A percentile compares a stretch with the other conserved stretches of the same genome.
Evolutionary conservation across 768 basidiomycete genomes (phyloP).

Genomic region (Rhizopogon roseolus): DNA sequence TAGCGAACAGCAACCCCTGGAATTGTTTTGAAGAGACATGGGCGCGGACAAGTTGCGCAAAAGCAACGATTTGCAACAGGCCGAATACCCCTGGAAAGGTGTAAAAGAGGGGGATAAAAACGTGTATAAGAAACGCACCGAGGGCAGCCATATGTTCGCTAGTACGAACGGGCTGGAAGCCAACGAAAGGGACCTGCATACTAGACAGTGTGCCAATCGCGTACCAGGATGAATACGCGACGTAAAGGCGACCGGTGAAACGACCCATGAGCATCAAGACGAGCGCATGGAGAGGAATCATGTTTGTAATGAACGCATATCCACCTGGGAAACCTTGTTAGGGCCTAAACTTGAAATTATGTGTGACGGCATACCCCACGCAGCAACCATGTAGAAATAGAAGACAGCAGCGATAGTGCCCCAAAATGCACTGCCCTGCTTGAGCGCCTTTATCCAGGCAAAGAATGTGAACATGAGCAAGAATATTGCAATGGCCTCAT

Average conservation of each 20-base stretch:
- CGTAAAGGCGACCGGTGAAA: slow-evolving; percentile 87
- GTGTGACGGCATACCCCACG: slow-evolving; percentile 71
- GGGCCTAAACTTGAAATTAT: background rate
- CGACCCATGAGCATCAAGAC: slow-evolving; percentile 95
- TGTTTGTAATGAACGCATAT: slow-evolving; percentile 99
- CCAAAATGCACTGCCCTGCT: slow-evolving; percentile 88
- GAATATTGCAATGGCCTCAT: slow-evolving; percentile 99
- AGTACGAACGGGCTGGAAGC: slow-evolving; percentile 96
- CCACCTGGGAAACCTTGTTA: slow-evolving; percentile 51
- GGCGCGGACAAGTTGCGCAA: slow-evolving; percentile 82
- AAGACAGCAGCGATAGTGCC: slow-evolving; percentile 90
- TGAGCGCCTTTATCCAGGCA: slow-evolving; percentile 94
- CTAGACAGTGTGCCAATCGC: slow-evolving; percentile 94
- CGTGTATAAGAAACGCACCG: slow-evolving; percentile 41
- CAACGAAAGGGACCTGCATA: slow-evolving; percentile 99
- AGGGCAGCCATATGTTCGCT: slow-evolving; percentile 99
- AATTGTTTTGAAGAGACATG: slow-evolving; percentile 93
- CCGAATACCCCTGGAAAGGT: slow-evolving; percentile 78
- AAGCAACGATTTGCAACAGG: slow-evolving; percentile 92
- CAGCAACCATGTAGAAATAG: slow-evolving; percentile 99
- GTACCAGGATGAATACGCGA: slow-evolving; percentile 97
- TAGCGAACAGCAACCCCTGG: slow-evolving; percentile 68
- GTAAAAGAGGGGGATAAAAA: slow-evolving; percentile 6
- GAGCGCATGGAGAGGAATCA: slow-evolving; percentile 97
- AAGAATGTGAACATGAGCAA: slow-evolving; percentile 99